Conservation (phyloP, 1,284 basidiomycete species). For the Naganishia liquefaciens region DNA sequence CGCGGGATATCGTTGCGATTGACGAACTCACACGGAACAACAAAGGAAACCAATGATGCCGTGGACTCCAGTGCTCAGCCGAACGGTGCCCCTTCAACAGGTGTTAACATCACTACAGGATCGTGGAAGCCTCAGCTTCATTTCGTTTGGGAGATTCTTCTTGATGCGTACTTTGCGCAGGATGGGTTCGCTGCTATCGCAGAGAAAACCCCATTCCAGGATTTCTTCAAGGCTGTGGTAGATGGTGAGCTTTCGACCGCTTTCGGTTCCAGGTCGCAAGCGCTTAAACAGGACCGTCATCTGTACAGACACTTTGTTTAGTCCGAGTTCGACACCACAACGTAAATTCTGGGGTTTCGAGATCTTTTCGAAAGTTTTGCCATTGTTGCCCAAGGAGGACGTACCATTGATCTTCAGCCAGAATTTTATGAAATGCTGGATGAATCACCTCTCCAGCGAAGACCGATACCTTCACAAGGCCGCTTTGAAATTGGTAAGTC, state of each 20-base stretch:
- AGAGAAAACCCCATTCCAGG: conserved; percentile 71
- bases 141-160: conserved; percentile 83
- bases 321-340: conserved; percentile 77
- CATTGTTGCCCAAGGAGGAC: conserved; percentile 65
- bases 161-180: conserved; percentile 70
- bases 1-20: background rate
- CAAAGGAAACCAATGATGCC: conserved; percentile 47
- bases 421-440: conserved; percentile 96
- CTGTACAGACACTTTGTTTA: conserved; percentile 78
- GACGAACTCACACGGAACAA: background rate
- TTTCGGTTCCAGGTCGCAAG: conserved; percentile 6
- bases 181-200: conserved; percentile 37
- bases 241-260: conserved; percentile 64
- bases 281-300: background rate
- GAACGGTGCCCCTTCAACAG: conserved; percentile 37
- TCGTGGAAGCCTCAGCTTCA: conserved; percentile 89
- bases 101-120: conserved; percentile 55
- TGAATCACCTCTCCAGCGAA: conserved; percentile 84
- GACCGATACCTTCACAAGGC: conserved; percentile 89
- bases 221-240: conserved; percentile 85
- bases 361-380: conserved; percentile 78
- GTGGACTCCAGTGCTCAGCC: conserved; percentile 38
- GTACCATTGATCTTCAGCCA: conserved; percentile 88
- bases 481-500: conserved; percentile 71
- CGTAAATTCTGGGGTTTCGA: conserved; percentile 96